Evolutionary conservation across 192 early-diverging fungal genomes (phyloP).

Genomic region (Dimargaris xerosporica): DNA sequence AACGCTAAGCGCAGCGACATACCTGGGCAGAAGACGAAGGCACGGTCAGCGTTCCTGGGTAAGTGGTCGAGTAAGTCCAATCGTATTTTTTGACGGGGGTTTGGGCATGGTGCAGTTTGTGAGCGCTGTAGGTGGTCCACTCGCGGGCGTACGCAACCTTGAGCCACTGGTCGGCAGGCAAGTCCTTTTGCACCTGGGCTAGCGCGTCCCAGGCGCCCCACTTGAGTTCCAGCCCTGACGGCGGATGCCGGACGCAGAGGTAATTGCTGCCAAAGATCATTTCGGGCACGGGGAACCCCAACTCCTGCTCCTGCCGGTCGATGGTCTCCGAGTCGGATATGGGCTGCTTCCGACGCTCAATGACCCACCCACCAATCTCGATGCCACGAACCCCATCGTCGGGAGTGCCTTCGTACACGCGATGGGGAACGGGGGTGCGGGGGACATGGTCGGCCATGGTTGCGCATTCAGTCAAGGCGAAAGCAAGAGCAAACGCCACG

Average conservation of each 20-base stretch:
- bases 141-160: conserved; percentile 74
- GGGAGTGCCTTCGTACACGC: background rate
- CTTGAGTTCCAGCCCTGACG: conserved; percentile 31
- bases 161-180: conserved; percentile 49
- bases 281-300: conserved; percentile 72
- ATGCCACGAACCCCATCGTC: background rate
- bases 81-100: conserved; percentile 43
- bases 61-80: conserved; percentile 87
- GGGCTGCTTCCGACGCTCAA: background rate
- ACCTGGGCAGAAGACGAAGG: conserved; percentile 4
- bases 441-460: too few species aligned
- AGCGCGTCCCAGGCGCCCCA: conserved; percentile 67
- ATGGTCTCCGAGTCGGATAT: background rate
- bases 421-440: too few species aligned
- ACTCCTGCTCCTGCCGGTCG: conserved; percentile 19
- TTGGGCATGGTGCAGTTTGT: conserved; percentile 64
- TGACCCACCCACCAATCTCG: background rate
- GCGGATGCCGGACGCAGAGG: conserved; percentile 38
- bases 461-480: too few species aligned
- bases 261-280: conserved; percentile 94
- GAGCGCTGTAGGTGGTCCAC: conserved; percentile 74
- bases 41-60: conserved; percentile 40
- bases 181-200: conserved; percentile 46
- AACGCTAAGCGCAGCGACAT: background rate
- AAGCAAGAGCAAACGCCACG: too few species aligned